These are phyloP conservation scores for Rosa chinensis DNA, from an alignment of 306 rosid genomes.

Conservation along the genomic window DNA sequence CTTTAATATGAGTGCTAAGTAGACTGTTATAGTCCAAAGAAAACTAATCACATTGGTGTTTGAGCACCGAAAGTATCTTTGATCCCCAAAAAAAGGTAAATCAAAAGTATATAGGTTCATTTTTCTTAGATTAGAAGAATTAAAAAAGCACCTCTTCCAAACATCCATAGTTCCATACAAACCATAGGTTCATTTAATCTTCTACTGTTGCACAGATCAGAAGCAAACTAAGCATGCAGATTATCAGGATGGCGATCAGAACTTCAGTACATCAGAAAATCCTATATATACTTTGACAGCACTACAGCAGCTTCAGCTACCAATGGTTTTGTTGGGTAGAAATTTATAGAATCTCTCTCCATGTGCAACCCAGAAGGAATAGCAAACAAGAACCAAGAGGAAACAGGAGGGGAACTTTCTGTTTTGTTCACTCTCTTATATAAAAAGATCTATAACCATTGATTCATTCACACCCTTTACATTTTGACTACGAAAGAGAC, in stretches of 20 bases:
- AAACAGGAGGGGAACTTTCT: background rate
- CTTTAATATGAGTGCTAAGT: background rate
- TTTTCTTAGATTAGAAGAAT: no score
- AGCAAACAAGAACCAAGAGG: constrained; percentile 1
- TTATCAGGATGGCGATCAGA: background rate
- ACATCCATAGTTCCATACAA: no score
- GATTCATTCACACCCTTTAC: background rate
- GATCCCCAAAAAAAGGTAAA: no score
- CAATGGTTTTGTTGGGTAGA: background rate
- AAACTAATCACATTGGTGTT: no score
- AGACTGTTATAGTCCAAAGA: no score
- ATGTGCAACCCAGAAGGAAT: constrained; percentile 1
- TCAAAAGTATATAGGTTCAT: no score
- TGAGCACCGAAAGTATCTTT: no score
- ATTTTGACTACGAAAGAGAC: no score
- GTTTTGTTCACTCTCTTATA: background rate
- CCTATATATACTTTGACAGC: background rate
- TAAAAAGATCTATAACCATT: background rate
- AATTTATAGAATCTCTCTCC: background rate
- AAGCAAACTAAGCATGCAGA: background rate
- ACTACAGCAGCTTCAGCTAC: constrained; percentile 1
- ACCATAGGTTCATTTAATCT: background rate
- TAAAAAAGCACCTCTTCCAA: no score
- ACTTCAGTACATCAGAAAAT: background rate
- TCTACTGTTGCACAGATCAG: background rate